Evolutionary conservation across 2,329 filamentous ascomycete genomes (phyloP), one percentile per base, ranked within the genome.

Genomic region (Lizonia empirigonia): DNA sequence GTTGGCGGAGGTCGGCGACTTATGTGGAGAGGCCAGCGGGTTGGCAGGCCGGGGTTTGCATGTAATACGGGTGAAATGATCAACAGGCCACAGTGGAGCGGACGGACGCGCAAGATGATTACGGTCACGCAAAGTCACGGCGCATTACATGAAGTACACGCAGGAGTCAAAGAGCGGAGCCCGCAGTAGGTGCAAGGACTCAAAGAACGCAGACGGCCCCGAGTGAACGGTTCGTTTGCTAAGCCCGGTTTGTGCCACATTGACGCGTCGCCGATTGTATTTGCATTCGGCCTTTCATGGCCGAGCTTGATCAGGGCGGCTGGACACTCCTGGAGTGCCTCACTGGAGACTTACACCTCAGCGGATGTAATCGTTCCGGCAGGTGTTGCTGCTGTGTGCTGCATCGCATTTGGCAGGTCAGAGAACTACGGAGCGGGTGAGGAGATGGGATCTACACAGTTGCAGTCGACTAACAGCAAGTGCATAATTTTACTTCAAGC

Each of bases 61-160:
- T 45, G 44, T 52, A 44, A 54, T 55, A 55, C 52, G 59, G 61
- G 62, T 52, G 56, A 55, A 42, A 42, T 50, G 67, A 66, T 67
- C 65, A 67, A 65, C 64, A 62, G 58, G 53, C 56, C 58, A 59
- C 56, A 45, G 58, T 58, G 48, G 40, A 58, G 39, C 53, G 55
- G 55, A 45, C 56, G 58, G 59, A 52, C 50, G 55, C 59, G 67
- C 64, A 56, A 57, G 57, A 63, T 56, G 54, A 63, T 41, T 40
- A 46, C 46, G 47, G 59, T 56, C 50, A 62, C 53, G 60, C 65
- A 64, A 55, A 53, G 50, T 42, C 54, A 58, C 56, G 46, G 62
- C 56, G 61, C 65, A 68, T 64, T 63, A 62, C 62, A 67, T 55
- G 60, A 60, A 48, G 48, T 48, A 54, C 42, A 52, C 53, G 52